These are phyloP conservation scores for Clausena lansium DNA, from an alignment of 345 rosid species.

Conservation along the genomic window DNA sequence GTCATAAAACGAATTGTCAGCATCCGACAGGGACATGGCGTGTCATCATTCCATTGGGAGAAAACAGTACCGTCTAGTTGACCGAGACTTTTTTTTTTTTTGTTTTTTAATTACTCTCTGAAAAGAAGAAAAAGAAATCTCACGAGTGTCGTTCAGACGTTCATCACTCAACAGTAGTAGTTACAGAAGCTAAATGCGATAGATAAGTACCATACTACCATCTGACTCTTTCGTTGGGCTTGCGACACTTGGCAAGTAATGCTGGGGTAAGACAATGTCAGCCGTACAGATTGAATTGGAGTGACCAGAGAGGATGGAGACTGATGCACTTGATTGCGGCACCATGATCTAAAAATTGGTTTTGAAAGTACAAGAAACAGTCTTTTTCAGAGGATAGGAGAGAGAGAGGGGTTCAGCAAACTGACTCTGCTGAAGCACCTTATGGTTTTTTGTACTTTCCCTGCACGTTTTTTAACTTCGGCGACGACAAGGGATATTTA, in stretches of 20 bases:
- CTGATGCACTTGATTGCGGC: constrained; percentile 1
- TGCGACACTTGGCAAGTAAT: neutral
- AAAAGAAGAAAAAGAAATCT: constrained; percentile 4
- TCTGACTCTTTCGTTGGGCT: neutral
- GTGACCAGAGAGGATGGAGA: neutral
- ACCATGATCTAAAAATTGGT: neutral
- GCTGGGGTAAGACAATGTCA: neutral
- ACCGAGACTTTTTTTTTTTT: neutral
- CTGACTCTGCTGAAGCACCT: constrained; percentile 8
- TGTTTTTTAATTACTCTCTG: neutral
- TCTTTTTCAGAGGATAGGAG: constrained; percentile 3
- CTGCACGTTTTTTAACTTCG: neutral
- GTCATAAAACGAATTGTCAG: neutral
- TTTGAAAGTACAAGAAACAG: constrained; percentile 22
- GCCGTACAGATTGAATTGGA: neutral
- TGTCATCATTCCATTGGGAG: neutral
- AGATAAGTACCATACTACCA: neutral
- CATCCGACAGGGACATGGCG: neutral
- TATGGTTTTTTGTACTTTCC: constrained; percentile 17
- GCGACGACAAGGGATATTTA: constrained; percentile 10
- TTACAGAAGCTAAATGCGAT: neutral
- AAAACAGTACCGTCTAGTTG: neutral
- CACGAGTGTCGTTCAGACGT: neutral
- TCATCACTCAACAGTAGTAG: neutral
- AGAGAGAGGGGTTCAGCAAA: neutral